These are phyloP conservation scores for Candida smagusa DNA, from an alignment of 1,139 yeast genomes.

Conservation along the genomic window DNA sequence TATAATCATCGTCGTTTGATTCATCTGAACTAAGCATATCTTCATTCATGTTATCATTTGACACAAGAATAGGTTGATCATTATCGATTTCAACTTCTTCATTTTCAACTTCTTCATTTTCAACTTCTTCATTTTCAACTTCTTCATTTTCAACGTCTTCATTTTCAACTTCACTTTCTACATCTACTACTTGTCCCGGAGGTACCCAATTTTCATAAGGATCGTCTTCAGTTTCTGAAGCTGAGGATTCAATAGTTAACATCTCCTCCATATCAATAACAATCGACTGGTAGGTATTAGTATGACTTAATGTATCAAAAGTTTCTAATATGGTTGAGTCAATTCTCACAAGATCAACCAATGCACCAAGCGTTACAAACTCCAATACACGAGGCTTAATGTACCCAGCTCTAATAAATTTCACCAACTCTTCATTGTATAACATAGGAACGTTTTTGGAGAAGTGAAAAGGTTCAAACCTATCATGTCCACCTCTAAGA, in stretches of 20 bases:
- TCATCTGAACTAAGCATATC: no score
- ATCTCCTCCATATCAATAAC: neutral
- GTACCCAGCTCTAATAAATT: slow-evolving; percentile 1
- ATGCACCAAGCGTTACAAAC: neutral
- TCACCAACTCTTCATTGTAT: slow-evolving; percentile 1
- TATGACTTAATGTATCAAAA: neutral
- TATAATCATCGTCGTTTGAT: no score
- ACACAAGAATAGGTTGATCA: no score
- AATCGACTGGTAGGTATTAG: neutral
- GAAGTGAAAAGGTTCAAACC: slow-evolving; percentile 1
- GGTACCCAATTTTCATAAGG: neutral
- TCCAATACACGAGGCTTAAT: neutral
- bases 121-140: no score
- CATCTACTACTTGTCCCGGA: neutral
- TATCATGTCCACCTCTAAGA: neutral
- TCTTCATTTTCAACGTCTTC: no score
- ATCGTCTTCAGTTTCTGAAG: neutral
- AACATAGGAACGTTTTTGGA: neutral
- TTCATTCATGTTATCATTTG: no score
- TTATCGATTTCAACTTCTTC: no score
- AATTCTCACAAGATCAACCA: neutral
- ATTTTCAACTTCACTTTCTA: neutral
- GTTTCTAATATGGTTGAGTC: neutral
- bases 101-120: no score
- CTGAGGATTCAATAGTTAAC: no score